Percentiles rank a stretch among this genome's conserved stretches.
Conservation (phyloP, 192 early-diverging fungal species). For the Gigaspora rosea region DNA sequence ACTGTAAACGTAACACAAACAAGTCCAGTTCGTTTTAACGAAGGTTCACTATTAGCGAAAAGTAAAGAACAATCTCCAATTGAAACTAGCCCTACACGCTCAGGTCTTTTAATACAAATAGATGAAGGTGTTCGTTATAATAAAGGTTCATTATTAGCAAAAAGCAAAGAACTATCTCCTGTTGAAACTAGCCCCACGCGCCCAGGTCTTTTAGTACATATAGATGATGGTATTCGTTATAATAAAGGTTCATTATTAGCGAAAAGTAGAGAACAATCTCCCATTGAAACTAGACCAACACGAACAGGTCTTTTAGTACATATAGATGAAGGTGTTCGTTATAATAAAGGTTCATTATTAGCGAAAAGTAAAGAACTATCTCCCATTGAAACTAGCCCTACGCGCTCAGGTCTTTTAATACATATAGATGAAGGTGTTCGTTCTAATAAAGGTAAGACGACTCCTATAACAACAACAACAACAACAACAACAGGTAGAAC, state of each 20-base stretch:
- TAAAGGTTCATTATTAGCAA: conserved; percentile 21
- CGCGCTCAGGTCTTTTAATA: neutral
- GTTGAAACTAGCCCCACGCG: neutral
- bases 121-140: neutral
- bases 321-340: conserved; percentile 4
- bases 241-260: neutral
- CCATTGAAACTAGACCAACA: no score
- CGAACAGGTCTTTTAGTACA: neutral
- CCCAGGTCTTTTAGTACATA: neutral
- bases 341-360: conserved; percentile 20
- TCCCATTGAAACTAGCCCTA: no score
- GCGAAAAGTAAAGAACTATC: neutral
- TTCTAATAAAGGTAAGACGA: no score
- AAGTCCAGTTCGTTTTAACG: no score
- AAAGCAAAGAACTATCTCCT: neutral
- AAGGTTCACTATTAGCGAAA: neutral
- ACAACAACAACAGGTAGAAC: no score
- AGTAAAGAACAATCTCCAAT: neutral
- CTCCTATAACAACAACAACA: no score
- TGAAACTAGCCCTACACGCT: neutral
- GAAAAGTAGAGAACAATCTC: neutral
- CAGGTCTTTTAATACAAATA: neutral
- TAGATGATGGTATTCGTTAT: no score
- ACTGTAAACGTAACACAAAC: no score
- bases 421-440: no score